Base-by-base conservation (phyloP, 2,329 filamentous ascomycete genomes). In the Pseudogymnoascus sp. region DNA sequence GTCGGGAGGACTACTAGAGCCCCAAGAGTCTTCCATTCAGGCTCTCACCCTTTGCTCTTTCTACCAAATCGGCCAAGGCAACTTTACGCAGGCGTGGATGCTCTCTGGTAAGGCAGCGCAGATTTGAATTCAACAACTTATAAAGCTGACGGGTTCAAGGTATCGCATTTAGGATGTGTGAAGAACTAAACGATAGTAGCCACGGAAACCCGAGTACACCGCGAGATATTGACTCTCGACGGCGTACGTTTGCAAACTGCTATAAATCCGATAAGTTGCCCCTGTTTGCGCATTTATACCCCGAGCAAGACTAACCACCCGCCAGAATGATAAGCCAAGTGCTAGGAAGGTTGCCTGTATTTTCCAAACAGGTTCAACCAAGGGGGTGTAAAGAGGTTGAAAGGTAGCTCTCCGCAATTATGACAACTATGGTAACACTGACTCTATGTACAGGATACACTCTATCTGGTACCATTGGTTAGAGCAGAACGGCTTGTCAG, bases 161-260 rank as follows among this genome's bases (percentile, higher is more conserved):
- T 15, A 62, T 66, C 26, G 64, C 64, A 2, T 63, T 64, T 18
- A 41, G 64, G 19, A 66, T 66, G 63, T 61, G 61, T 33, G 60
- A 66, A 34, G 61, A 64, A 45, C 56, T 65, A 45, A 35, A 21
- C 39, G 30, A 26, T 37, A 57, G 28, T 55, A 52, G 48, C 3
- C 34, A 48, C 35, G 21, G 34, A 21, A 38, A 26, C 35, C 35
- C 39, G 34, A 28, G 39, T 63, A 63, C 60, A 37, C 35, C 57
- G 41, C 61, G 34, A 59, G 41, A 57, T 34, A 58, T 58, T 18
- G 37, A 58, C 8, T 23, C 26, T 59, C 60, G 60, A 34, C 33
- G 61, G 57, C 60, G 60, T 63, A 61, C 39, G 60, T 56, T 45
- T 57, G 26, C 18, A 33, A 61, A 60, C 60, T 63, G 58, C 37